Evolutionary conservation across 2,329 filamentous ascomycete species (phyloP), one percentile per base, ranked within the genome.

Genomic region (Hymenoscyphus albidus): DNA sequence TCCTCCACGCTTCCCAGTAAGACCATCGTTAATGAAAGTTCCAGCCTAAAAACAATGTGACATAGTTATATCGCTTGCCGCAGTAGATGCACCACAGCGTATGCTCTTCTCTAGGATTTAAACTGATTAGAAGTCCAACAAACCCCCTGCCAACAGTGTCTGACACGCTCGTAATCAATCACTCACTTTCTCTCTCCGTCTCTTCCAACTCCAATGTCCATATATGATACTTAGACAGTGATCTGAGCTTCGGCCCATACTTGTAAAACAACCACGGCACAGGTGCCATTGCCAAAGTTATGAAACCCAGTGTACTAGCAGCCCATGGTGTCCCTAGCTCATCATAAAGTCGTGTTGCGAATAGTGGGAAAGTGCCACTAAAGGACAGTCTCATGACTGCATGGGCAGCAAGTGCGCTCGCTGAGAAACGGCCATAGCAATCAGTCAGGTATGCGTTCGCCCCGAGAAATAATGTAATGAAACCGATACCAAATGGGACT

Each of bases 381-480:
- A 95, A 94, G n/a, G 83, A 81, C 68, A 88, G 91, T 59, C 92
- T 83, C 64, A 89, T 83, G 74, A 93, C 90, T 42, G 87, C 88
- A 71, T 95, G 93, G 40, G 91, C 91, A 5, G 92, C 91, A 76
- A 96, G 81, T 3, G 92, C 92, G 64, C 83, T 87, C 55, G 89
- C 90, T 12, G 89, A 88, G 72, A 89, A 91, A 51, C 84, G 76
- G 60, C 88, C 88, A 76, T 93, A 92, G 18, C 88, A 88, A 74
- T 91, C 90, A 71, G 90, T 88, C 77, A 69, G 63, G 77, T 95
- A 96, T 13, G 91, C 94, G 76, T 95, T 96, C 68, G 95, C 86
- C 61, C 38, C 39, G 16, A 27, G 22, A n/a, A 35, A 22, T 44
- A 59, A 48, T 3, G 12, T n/a, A 18, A 81, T 85, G 79, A 80